These are phyloP conservation scores for Pseudogymnoascus sp. DNA, from an alignment of 2,329 filamentous ascomycete genomes.

Conservation along the genomic window DNA sequence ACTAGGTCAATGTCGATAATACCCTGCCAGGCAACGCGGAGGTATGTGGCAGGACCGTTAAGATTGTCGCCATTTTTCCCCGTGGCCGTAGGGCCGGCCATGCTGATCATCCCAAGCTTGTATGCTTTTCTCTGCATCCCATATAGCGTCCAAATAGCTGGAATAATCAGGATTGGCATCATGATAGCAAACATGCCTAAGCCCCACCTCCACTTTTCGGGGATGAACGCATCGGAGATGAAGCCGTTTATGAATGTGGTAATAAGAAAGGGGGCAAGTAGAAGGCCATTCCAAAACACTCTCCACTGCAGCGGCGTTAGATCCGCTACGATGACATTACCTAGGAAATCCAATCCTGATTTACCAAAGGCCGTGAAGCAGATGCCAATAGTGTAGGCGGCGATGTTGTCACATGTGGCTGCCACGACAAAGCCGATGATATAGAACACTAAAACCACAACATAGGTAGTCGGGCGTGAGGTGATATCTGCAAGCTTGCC, in stretches of 20 bases:
- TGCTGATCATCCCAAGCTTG: background rate
- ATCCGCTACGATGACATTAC: background rate
- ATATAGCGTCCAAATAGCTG: conserved; percentile 25
- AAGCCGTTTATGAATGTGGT: conserved; percentile 29
- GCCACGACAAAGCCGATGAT: conserved; percentile 32
- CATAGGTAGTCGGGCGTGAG: conserved; percentile 32
- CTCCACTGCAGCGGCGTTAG: background rate
- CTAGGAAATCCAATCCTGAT: background rate
- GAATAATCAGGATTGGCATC: conserved; percentile 20
- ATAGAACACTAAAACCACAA: conserved; percentile 34
- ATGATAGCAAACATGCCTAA: conserved; percentile 26
- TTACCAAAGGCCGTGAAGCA: background rate
- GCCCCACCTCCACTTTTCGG: conserved; percentile 28
- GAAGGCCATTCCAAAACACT: background rate
- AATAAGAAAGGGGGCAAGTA: background rate
- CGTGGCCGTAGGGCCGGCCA: background rate
- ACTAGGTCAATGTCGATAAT: background rate
- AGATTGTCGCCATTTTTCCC: background rate
- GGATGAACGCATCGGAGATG: conserved; percentile 33
- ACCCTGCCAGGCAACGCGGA: background rate
- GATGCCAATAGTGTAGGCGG: background rate
- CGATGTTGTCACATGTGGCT: background rate
- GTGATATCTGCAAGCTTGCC: conserved; percentile 26
- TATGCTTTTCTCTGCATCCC: conserved; percentile 13
- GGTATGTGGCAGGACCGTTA: background rate